Evolutionary conservation across 2,329 filamentous ascomycete species (phyloP).

Genomic region (Periconia macrospinosa): DNA sequence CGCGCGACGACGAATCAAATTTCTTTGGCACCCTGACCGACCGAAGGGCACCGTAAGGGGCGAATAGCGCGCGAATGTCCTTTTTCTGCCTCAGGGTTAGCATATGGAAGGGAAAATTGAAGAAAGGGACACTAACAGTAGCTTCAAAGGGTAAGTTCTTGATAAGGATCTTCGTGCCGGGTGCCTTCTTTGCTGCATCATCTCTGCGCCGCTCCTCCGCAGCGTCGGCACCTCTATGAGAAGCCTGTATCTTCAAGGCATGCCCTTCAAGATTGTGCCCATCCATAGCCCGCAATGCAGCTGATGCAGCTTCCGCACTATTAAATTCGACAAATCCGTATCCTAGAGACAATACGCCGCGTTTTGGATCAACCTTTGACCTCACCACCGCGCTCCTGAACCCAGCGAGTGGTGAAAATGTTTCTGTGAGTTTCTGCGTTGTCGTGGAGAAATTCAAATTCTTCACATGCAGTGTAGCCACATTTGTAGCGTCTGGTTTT

Average conservation of each 20-base stretch:
- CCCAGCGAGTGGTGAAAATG: constrained; percentile 80
- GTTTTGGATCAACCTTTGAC: constrained; percentile 91
- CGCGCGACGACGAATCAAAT: constrained; percentile 83
- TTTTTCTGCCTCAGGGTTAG: constrained; percentile 63
- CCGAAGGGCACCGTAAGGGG: constrained; percentile 87
- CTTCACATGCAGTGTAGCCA: constrained; percentile 86
- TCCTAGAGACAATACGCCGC: constrained; percentile 90
- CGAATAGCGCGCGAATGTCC: constrained; percentile 82
- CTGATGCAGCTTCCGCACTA: constrained; percentile 74
- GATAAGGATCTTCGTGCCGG: constrained; percentile 90
- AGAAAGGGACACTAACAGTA: constrained; percentile 26
- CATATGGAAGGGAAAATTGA: constrained; percentile 5
- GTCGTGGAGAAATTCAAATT: constrained; percentile 94
- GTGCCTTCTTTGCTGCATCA: constrained; percentile 79
- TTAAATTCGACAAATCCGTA: constrained; percentile 90
- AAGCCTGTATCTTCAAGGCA: constrained; percentile 79
- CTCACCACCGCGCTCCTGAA: constrained; percentile 90
- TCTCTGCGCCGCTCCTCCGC: constrained; percentile 83
- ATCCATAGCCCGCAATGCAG: constrained; percentile 83
- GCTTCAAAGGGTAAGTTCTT: constrained; percentile 98
- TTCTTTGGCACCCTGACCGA: constrained; percentile 95
- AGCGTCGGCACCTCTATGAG: constrained; percentile 83
- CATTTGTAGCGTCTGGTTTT: constrained; percentile 60
- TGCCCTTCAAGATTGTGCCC: constrained; percentile 86
- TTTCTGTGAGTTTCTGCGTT: constrained; percentile 71